phyloP scores from a whole-genome alignment of 169 alveolate genomes.

The Eimeria tenella region DNA sequence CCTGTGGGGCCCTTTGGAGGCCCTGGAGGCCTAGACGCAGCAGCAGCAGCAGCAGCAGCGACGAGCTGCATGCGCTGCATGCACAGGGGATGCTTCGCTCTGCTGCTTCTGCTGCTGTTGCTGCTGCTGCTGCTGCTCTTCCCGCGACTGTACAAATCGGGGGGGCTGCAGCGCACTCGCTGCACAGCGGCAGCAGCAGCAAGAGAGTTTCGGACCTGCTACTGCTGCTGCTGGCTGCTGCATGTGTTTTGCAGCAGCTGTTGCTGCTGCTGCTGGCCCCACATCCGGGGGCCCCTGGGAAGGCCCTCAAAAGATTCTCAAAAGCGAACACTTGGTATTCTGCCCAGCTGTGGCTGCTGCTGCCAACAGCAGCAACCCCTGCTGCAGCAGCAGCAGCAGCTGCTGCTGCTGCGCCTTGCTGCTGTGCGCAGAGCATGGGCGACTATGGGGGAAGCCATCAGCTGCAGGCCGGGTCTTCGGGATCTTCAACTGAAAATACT shows the following conservation, averaged over 20 bases:
- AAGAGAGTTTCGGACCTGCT: not conserved
- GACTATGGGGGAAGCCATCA: not conserved
- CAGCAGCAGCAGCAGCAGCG: constrained; percentile 57
- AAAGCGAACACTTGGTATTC: not conserved
- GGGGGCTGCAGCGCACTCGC: constrained; percentile 5
- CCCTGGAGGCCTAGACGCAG: not conserved
- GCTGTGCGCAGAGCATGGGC: not conserved
- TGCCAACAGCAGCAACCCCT: not conserved
- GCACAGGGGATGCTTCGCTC: not conserved
- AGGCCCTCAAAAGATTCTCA: not conserved
- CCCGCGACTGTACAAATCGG: not conserved
- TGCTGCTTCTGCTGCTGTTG: constrained; percentile 9
- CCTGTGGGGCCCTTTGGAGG: not conserved
- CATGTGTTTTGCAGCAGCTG: not conserved
- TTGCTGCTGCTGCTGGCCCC: not conserved
- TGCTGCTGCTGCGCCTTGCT: not conserved
- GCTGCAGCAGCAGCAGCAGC: not conserved
- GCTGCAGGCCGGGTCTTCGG: no score
- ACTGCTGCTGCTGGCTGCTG: constrained; percentile 6
- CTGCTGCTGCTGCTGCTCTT: not conserved
- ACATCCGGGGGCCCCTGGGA: constrained; percentile 14
- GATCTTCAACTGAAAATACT: no score
- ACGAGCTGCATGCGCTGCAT: constrained; percentile 12
- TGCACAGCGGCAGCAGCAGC: constrained; percentile 48
- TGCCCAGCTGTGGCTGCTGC: constrained; percentile 15